Base-by-base conservation (phyloP, 2,329 filamentous ascomycete genomes). In the Scytalidium lignicola region DNA sequence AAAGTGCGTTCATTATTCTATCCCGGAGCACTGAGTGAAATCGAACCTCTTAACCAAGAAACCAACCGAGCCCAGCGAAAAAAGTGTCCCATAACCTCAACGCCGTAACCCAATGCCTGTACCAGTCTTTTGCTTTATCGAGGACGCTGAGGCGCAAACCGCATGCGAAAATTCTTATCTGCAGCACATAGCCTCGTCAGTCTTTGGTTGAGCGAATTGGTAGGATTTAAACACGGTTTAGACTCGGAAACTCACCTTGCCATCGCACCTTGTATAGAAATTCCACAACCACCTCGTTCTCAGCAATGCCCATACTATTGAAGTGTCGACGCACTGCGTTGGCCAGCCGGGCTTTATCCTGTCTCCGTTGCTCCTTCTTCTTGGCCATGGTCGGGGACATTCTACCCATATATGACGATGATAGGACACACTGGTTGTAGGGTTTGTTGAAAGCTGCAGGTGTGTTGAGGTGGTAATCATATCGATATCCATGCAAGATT, bases 211-310 rank as follows among this genome's bases (percentile, higher is more conserved):
- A 2, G 9, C 17, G 7, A 23, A 29, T 22, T 26, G 23, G 10
- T 26, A n/a, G 23, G 23, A 6, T 26, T 6, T 26, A 39, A 20
- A 37, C 2, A 18, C 17, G 21, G 23, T 26, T 41, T 15, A 18
- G 8, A 19, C 9, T 43, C 13, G n/a, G n/a, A n/a, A n/a, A 50
- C 54, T 46, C 47, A 66, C 64, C 62, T 56, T 66, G 64, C 55
- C 58, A 63, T 32, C 60, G 62, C 19, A 66, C 63, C 47, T 66
- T 66, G 50, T 66, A 66, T 44, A 66, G 46, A 44, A 65, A 65
- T 32, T 65, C 86, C 49, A 91, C 86, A 50, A 93, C 86, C 56
- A 90, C 84, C 59, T 93, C 88, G 63, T 85, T 90, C 71, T 95
- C 89, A 55, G 83, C 85, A 39, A 92, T 80, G 15, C 85, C 86